Evolutionary conservation across 1,284 basidiomycete species (phyloP).

Genomic region (Papiliotrema fonsecae): DNA sequence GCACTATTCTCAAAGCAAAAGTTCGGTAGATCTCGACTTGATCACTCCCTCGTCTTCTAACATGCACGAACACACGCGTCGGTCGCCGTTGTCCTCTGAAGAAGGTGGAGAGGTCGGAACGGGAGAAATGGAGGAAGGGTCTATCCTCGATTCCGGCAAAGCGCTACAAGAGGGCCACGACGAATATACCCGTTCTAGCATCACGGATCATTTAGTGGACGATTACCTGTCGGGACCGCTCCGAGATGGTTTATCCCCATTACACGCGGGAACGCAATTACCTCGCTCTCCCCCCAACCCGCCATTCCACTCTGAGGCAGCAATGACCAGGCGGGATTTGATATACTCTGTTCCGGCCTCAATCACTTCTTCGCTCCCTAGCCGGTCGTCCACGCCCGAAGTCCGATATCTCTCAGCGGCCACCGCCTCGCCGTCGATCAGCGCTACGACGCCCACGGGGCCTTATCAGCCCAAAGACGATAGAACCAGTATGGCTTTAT

Average conservation of each 20-base stretch:
- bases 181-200: not conserved
- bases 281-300: not conserved
- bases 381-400: not conserved
- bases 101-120: not conserved
- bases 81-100: not conserved
- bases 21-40: slow-evolving; percentile 14
- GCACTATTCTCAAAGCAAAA: slow-evolving; percentile 11
- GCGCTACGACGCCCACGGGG: not conserved
- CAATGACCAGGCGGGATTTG: no score
- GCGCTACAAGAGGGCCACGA: not conserved
- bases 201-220: not conserved
- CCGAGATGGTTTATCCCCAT: no score
- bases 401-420: not conserved
- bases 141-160: not conserved
- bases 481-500: slow-evolving; percentile 1
- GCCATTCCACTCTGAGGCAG: no score
- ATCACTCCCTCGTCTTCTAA: slow-evolving; percentile 13
- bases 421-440: not conserved
- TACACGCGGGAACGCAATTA: no score
- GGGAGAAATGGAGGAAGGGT: not conserved
- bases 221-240: not conserved
- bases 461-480: not conserved
- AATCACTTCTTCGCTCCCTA: not conserved
- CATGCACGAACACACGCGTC: not conserved
- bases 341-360: not conserved